Conservation (phyloP, 2,329 filamentous ascomycete species). For the Ophiostoma perfectum region DNA sequence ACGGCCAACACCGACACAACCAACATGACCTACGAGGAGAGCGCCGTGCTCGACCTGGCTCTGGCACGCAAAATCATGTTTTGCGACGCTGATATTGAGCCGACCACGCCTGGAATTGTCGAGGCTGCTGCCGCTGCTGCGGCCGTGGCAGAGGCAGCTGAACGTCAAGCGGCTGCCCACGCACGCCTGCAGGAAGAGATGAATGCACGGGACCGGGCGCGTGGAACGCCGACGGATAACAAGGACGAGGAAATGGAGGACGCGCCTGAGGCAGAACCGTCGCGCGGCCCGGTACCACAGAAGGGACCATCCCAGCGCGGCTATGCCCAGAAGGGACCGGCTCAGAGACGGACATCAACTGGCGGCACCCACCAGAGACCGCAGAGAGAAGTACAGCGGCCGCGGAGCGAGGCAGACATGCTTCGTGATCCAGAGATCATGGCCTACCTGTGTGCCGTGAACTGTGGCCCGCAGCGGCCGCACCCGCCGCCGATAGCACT, state of each 20-base stretch:
- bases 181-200: not conserved
- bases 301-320: not conserved
- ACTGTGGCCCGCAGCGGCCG: not conserved
- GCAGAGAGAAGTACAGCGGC: not conserved
- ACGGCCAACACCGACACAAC: slow-evolving; percentile 7
- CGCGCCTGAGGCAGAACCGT: not conserved
- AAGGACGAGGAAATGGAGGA: not conserved
- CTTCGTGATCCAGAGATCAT: not conserved
- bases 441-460: not conserved
- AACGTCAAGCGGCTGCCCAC: not conserved
- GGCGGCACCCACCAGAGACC: not conserved
- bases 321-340: not conserved
- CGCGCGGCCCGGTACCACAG: not conserved
- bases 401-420: not conserved
- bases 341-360: not conserved
- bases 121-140: not conserved
- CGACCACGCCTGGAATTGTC: not conserved
- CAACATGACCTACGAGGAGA: not conserved
- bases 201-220: no score
- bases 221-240: not conserved
- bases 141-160: not conserved
- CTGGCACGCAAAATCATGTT: slow-evolving; percentile 6
- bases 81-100: not conserved
- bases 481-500: not conserved
- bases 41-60: not conserved